phyloP scores from a whole-genome alignment of 768 basidiomycete species.

The Boletus subparvulus region DNA sequence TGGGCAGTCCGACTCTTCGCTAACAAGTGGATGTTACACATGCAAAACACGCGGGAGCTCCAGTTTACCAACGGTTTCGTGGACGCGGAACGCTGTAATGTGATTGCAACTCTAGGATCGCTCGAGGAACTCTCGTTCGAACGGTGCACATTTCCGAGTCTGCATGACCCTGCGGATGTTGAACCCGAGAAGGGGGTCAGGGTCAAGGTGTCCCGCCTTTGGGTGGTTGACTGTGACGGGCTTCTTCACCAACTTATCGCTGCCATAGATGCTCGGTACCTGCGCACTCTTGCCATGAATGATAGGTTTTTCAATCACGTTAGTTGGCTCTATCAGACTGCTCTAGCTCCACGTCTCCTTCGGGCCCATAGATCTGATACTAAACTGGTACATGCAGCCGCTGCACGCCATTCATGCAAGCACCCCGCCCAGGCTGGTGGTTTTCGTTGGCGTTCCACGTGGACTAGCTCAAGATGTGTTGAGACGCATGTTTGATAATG shows the following conservation, averaged over 20 bases:
- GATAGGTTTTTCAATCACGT: no score
- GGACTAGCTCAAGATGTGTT: not conserved
- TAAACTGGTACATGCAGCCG: no score
- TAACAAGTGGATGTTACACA: constrained; percentile 4
- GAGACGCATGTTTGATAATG: not conserved
- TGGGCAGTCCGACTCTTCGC: constrained; percentile 4
- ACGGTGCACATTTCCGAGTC: not conserved
- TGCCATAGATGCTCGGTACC: not conserved
- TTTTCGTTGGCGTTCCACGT: not conserved
- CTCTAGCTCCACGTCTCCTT: no score
- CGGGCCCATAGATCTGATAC: no score
- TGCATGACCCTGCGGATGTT: not conserved
- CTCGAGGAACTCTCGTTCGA: constrained; percentile 21
- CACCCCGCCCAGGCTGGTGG: not conserved
- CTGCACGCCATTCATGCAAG: no score
- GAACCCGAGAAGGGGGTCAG: not conserved
- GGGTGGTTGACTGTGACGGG: not conserved
- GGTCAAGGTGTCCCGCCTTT: constrained; percentile 8
- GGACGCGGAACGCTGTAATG: constrained; percentile 12
- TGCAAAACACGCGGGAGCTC: constrained; percentile 20
- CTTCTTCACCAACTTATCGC: not conserved
- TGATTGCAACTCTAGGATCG: constrained; percentile 4
- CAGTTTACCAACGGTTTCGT: constrained; percentile 9
- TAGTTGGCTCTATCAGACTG: no score
- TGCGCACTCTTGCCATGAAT: constrained; percentile 2